These are phyloP conservation scores for Myriosclerotinia scirpicola DNA, from an alignment of 2,329 filamentous ascomycete genomes.

Conservation along the genomic window DNA sequence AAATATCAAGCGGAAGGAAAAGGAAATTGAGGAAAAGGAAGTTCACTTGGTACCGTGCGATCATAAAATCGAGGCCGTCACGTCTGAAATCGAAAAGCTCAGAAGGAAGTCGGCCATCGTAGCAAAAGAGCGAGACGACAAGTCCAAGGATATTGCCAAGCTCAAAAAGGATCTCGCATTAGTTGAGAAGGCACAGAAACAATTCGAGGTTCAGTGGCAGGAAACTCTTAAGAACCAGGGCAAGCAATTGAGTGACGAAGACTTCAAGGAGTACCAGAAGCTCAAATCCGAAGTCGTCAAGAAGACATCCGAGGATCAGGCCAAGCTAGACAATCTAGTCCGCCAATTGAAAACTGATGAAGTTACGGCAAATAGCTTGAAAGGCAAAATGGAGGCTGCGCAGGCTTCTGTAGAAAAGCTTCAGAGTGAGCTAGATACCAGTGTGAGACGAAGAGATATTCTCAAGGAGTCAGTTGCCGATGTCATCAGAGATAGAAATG, in stretches of 20 bases:
- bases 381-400: slow-evolving; percentile 79
- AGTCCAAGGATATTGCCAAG: slow-evolving; percentile 67
- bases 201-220: slow-evolving; percentile 85
- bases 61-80: slow-evolving; percentile 83
- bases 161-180: slow-evolving; percentile 76
- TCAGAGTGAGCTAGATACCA: slow-evolving; percentile 66
- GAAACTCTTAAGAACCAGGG: slow-evolving; percentile 84
- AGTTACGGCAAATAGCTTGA: slow-evolving; percentile 84
- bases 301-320: slow-evolving; percentile 76
- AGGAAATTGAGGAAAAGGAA: slow-evolving; percentile 80
- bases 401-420: slow-evolving; percentile 73
- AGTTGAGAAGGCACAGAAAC: slow-evolving; percentile 85
- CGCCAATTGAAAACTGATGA: slow-evolving; percentile 90
- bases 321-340: slow-evolving; percentile 80
- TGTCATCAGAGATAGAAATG: slow-evolving; percentile 73
- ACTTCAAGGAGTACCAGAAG: slow-evolving; percentile 85
- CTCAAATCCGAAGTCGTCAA: slow-evolving; percentile 83
- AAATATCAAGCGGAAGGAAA: slow-evolving; percentile 81
- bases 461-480: slow-evolving; percentile 64
- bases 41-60: slow-evolving; percentile 86
- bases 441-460: slow-evolving; percentile 66
- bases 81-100: slow-evolving; percentile 66
- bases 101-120: slow-evolving; percentile 69
- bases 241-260: slow-evolving; percentile 77
- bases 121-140: slow-evolving; percentile 71